These are phyloP conservation scores for Russula compacta DNA, from an alignment of 768 basidiomycete genomes.

Conservation along the genomic window DNA sequence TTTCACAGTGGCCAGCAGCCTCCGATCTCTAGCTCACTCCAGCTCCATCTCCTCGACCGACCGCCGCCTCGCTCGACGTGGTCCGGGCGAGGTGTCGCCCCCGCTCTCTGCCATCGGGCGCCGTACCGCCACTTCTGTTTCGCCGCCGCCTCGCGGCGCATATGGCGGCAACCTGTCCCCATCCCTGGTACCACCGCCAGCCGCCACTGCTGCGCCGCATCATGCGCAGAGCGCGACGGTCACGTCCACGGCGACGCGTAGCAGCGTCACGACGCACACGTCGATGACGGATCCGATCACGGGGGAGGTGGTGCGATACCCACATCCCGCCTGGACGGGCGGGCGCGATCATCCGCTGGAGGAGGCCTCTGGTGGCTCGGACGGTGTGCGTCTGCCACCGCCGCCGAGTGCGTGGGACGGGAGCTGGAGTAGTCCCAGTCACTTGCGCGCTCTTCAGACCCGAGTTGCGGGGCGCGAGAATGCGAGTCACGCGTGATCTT, in stretches of 20 bases:
- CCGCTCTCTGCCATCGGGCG: constrained; percentile 27
- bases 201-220: neutral
- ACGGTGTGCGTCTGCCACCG: neutral
- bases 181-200: no score
- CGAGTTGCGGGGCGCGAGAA: constrained; percentile 6
- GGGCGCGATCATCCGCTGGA: neutral
- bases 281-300: constrained; percentile 28
- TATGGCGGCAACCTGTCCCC: no score
- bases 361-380: neutral
- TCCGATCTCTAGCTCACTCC: constrained; percentile 36
- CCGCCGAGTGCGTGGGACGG: constrained; percentile 9
- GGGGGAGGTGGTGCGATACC: constrained; percentile 26
- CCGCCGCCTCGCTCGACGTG: constrained; percentile 24
- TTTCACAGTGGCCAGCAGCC: constrained; percentile 28
- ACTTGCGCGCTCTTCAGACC: constrained; percentile 14
- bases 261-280: constrained; percentile 27
- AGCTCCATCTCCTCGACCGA: constrained; percentile 49
- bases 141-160: neutral
- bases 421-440: constrained; percentile 16
- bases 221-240: constrained; percentile 19
- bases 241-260: constrained; percentile 23
- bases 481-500: constrained; percentile 3
- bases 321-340: constrained; percentile 18
- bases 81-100: constrained; percentile 21
- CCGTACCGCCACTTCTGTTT: neutral